Conservation (phyloP, 176 grass and related monocot genomes). For the Hsuehochloa calcarea region DNA sequence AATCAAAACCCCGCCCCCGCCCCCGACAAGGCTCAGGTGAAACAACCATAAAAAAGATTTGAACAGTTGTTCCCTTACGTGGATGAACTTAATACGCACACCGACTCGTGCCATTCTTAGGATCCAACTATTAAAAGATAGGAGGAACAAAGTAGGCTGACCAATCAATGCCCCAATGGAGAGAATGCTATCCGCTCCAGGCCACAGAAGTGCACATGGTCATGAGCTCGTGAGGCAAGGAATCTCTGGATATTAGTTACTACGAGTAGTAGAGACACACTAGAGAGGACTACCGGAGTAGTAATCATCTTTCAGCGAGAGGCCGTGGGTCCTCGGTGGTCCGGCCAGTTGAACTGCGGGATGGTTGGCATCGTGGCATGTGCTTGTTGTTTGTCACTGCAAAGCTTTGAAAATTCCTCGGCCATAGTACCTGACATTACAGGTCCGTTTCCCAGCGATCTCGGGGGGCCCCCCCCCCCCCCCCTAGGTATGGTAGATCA, state of each 20-base stretch:
- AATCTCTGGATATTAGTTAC: slow-evolving; percentile 22
- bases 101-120: slow-evolving; percentile 34
- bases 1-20: not conserved
- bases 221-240: slow-evolving; percentile 21
- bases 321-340: slow-evolving; percentile 16
- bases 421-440: slow-evolving; percentile 24
- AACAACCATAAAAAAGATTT: slow-evolving; percentile 26
- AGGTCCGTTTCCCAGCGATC: slow-evolving; percentile 43
- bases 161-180: not conserved
- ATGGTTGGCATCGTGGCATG: slow-evolving; percentile 29
- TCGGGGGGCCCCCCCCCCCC: slow-evolving; percentile 36
- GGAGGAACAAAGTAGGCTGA: slow-evolving; percentile 37
- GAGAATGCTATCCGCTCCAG: slow-evolving; percentile 13
- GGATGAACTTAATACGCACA: slow-evolving; percentile 29
- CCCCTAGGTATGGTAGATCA: slow-evolving; percentile 33
- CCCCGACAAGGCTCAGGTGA: slow-evolving; percentile 15
- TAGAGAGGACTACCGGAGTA: not conserved
- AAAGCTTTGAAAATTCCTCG: not conserved
- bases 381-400: slow-evolving; percentile 15
- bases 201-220: slow-evolving; percentile 36
- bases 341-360: slow-evolving; percentile 35
- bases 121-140: slow-evolving; percentile 39
- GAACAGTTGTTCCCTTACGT: slow-evolving; percentile 32
- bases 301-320: slow-evolving; percentile 13
- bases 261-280: not conserved